Conservation (phyloP, 192 early-diverging fungal species). For the Linnemannia elongata region DNA sequence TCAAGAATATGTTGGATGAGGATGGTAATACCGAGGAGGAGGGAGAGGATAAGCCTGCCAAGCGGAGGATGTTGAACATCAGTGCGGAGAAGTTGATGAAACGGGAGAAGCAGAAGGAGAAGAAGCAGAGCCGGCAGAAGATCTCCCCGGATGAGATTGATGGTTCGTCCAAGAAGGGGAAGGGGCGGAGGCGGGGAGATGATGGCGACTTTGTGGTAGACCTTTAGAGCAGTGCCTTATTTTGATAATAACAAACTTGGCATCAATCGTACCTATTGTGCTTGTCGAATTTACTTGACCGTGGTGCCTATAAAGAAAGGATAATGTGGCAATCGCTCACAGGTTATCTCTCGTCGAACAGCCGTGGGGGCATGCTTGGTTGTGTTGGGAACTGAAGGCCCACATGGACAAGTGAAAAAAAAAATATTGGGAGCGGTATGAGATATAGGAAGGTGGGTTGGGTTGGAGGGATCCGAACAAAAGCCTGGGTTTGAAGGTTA, state of each 20-base stretch:
- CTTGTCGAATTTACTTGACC: too few relatives aligned
- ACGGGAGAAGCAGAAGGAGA: slow-evolving; percentile 50
- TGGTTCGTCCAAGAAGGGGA: neutral
- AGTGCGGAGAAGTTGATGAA: slow-evolving; percentile 30
- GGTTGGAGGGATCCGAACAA: too few relatives aligned
- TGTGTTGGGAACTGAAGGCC: too few relatives aligned
- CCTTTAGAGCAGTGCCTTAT: neutral
- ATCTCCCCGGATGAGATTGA: slow-evolving; percentile 19
- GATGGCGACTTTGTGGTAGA: slow-evolving; percentile 26
- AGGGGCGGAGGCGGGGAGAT: slow-evolving; percentile 3
- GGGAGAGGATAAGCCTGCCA: neutral
- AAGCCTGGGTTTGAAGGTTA: too few relatives aligned
- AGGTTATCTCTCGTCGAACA: too few relatives aligned
- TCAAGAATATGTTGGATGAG: slow-evolving; percentile 19
- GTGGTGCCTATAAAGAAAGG: too few relatives aligned
- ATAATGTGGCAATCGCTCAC: too few relatives aligned
- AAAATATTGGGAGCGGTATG: too few relatives aligned
- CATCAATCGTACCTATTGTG: neutral
- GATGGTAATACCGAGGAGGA: neutral
- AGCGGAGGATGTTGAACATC: slow-evolving; percentile 22
- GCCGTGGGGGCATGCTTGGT: too few relatives aligned
- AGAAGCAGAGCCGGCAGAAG: slow-evolving; percentile 48
- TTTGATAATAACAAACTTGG: too few relatives aligned
- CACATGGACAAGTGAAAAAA: too few relatives aligned
- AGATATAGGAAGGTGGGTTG: too few relatives aligned